Evolutionary conservation across 2,329 filamentous ascomycete species (phyloP), one percentile per base, ranked within the genome.

Genomic region (Colletotrichum scovillei): DNA sequence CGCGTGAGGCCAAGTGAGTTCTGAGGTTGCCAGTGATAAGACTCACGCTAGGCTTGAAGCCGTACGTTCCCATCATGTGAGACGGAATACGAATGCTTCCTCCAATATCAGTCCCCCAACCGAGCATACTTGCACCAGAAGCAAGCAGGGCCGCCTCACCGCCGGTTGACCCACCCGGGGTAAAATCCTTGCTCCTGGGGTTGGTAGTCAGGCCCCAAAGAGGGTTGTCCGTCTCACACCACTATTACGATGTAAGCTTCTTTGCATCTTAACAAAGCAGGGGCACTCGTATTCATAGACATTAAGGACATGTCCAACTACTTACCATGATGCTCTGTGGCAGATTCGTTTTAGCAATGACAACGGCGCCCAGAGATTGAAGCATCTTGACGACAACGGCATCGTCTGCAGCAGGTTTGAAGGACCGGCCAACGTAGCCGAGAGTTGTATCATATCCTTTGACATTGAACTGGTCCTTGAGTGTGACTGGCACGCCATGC

Each of bases 261-360:
- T 4, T 35, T 35, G 9, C 16, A 42, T 42, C 5, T 6, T 42
- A 19, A 14, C 38, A 42, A 42, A 42, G 38, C 14, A n/a, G 19
- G 7, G 7, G 9, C 32, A 32, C 32, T 32, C 32, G 9, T 32
- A 32, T 8, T 32, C 9, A 32, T 8, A 11, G 32, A 32, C 8
- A 32, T 8, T 12, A 32, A 32, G 32, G 32, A 32, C 32, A 12
- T 35, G 32, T 35, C 11, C 32, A 35, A 12, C 93, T 91, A 58
- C 91, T 79, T 16, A 85, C 84, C 79, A 86, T 86, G 62, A 91
- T 82, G 0, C 85, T 87, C 76, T 91, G 89, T 0, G 92, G 92
- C 5, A 93, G 86, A 70, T 93, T 94, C 0, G 92, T 94, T 79
- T 94, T 93, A 69, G 89, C 88, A 77, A 92, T 91, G 56, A 91